phyloP scores from a whole-genome alignment of 2,329 filamentous ascomycete genomes.

The Cadophora sp. region DNA sequence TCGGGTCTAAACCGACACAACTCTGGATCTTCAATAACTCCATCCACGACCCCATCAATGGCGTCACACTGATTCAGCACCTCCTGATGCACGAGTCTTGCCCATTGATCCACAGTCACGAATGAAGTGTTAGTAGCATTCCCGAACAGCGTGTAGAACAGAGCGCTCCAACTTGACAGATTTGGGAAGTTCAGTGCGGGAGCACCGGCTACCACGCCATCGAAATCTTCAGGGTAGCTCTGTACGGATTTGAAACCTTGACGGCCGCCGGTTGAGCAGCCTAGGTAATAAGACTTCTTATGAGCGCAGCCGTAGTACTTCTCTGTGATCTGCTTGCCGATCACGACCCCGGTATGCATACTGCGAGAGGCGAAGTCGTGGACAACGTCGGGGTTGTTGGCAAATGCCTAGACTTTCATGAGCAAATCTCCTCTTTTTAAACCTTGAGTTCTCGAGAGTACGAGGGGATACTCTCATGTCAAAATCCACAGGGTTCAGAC shows the following conservation, averaged over 20 bases:
- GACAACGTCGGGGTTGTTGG: constrained; percentile 36
- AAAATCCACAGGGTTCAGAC: too few relatives aligned
- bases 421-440: not conserved
- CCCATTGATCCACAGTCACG: constrained; percentile 30
- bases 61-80: constrained; percentile 48
- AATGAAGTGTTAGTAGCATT: constrained; percentile 19
- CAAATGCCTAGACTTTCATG: constrained; percentile 24
- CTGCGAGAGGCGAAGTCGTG: constrained; percentile 39
- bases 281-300: constrained; percentile 48
- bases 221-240: constrained; percentile 49
- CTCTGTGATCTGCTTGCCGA: constrained; percentile 40
- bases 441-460: not conserved
- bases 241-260: constrained; percentile 51
- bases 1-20: constrained; percentile 44
- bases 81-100: constrained; percentile 33
- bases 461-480: too few relatives aligned
- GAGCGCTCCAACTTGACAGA: constrained; percentile 31
- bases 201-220: constrained; percentile 50
- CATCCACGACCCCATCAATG: constrained; percentile 48
- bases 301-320: constrained; percentile 45
- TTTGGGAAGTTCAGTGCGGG: constrained; percentile 43
- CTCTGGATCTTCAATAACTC: constrained; percentile 49
- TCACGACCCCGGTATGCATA: constrained; percentile 34
- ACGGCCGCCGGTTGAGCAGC: constrained; percentile 51
- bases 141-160: constrained; percentile 31